Percentiles rank a stretch among this genome's conserved stretches.
Evolutionary conservation across 2,329 filamentous ascomycete genomes (phyloP).

Genomic region (Penicillium hesseltinei): DNA sequence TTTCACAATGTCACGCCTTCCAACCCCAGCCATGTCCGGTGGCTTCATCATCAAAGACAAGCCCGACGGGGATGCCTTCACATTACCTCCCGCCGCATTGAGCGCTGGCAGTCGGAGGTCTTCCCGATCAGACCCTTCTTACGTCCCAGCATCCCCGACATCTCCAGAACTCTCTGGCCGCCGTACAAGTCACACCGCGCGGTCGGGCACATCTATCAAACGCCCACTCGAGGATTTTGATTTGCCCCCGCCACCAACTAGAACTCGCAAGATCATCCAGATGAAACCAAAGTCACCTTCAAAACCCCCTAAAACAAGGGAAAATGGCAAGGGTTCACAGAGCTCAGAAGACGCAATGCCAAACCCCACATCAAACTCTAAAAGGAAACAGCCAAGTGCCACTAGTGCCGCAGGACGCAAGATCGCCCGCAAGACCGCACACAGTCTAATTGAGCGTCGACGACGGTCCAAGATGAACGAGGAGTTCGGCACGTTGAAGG

Average conservation of each 20-base stretch:
- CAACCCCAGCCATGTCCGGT: conserved; percentile 41
- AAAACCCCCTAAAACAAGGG: conserved; percentile 36
- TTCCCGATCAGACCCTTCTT: conserved; percentile 31
- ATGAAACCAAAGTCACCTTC: conserved; percentile 70
- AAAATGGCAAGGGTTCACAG: conserved; percentile 22
- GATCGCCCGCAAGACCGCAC: conserved; percentile 92
- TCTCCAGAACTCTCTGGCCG: conserved; percentile 31
- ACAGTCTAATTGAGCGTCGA: conserved; percentile 88
- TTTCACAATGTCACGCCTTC: conserved; percentile 36
- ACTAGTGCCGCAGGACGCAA: conserved; percentile 87
- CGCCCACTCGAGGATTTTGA: conserved; percentile 58
- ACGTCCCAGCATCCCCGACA: conserved; percentile 35
- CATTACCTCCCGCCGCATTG: conserved; percentile 39
- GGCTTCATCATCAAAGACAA: conserved; percentile 40
- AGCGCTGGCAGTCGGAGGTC: conserved; percentile 29
- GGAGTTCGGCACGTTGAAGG: conserved; percentile 88
- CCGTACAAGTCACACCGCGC: conserved; percentile 22
- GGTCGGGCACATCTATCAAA: conserved; percentile 39
- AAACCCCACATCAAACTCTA: conserved; percentile 44
- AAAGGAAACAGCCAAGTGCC: conserved; percentile 73
- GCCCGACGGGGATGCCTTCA: conserved; percentile 34
- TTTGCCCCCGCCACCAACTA: conserved; percentile 85
- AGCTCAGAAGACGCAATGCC: conserved; percentile 25
- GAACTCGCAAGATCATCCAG: conserved; percentile 94
- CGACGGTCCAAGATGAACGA: conserved; percentile 98